Conservation (phyloP, 106 monocot species). For the Gastrodia elata region DNA sequence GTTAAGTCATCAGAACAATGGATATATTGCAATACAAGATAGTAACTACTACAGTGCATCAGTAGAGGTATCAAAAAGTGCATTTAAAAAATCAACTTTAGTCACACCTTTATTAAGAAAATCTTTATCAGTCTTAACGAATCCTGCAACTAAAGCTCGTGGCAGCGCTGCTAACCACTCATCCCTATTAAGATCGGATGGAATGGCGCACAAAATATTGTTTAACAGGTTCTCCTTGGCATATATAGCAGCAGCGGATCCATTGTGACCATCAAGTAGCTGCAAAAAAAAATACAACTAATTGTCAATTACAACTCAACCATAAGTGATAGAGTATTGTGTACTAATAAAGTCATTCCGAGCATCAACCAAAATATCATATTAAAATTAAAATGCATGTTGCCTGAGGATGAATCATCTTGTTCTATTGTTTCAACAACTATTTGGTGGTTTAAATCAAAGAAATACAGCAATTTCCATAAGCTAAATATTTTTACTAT, state of each 20-base stretch:
- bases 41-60: background rate
- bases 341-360: background rate
- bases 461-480: background rate
- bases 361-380: background rate
- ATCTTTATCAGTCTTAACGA: slow-evolving; percentile 97
- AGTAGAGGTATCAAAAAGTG: background rate
- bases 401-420: background rate
- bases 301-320: background rate
- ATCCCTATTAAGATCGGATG: slow-evolving; percentile 65
- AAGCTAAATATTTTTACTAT: no score
- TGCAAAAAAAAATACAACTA: slow-evolving; percentile 16
- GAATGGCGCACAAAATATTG: slow-evolving; percentile 76
- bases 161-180: slow-evolving; percentile 89
- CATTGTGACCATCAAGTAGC: slow-evolving; percentile 97
- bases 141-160: slow-evolving; percentile 89
- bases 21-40: background rate
- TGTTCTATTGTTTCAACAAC: background rate
- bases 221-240: slow-evolving; percentile 72
- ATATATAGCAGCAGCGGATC: slow-evolving; percentile 79
- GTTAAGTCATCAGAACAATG: background rate
- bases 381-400: background rate
- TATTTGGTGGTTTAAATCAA: background rate
- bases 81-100: background rate
- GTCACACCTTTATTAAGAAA: slow-evolving; percentile 64
- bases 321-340: background rate